Conservation (phyloP, 176 grass and related monocot genomes). For the maize (Zea mays) region DNA sequence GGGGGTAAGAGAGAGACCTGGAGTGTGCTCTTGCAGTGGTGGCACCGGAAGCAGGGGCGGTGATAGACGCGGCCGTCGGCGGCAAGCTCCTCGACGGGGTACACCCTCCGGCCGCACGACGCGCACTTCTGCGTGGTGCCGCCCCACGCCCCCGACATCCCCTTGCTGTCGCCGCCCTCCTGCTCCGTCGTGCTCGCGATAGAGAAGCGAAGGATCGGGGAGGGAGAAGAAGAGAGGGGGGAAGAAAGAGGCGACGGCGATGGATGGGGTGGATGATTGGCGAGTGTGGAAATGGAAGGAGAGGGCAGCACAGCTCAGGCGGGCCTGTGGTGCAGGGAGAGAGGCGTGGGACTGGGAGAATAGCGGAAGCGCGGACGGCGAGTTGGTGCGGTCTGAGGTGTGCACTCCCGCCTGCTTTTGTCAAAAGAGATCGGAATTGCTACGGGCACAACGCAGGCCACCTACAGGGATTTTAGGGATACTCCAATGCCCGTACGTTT, state of each 20-base stretch:
- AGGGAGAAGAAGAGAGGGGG: neutral
- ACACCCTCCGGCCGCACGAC: constrained; percentile 83
- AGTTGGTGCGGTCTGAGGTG: constrained; percentile 40
- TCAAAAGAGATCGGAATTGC: constrained; percentile 13
- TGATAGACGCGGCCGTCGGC: constrained; percentile 92
- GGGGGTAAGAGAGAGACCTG: constrained; percentile 43
- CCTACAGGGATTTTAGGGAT: neutral
- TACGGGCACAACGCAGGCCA: constrained; percentile 7
- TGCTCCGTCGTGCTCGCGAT: neutral
- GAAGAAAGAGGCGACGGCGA: constrained; percentile 12
- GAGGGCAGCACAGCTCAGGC: constrained; percentile 42
- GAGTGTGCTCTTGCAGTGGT: constrained; percentile 94
- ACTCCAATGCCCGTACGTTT: too few relatives aligned
- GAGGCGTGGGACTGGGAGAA: constrained; percentile 7
- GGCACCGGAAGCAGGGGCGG: constrained; percentile 92
- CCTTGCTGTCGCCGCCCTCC: neutral
- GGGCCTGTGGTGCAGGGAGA: constrained; percentile 16
- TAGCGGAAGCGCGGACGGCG: constrained; percentile 47
- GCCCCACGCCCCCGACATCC: constrained; percentile 69
- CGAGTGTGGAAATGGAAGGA: constrained; percentile 32
- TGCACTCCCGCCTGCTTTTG: constrained; percentile 39
- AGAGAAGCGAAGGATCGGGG: constrained; percentile 10
- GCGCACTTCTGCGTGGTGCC: constrained; percentile 98
- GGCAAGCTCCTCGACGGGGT: constrained; percentile 87
- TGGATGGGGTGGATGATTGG: constrained; percentile 39